Conservation (phyloP, 2,329 filamentous ascomycete species). For the Pseudogymnoascus sp. region DNA sequence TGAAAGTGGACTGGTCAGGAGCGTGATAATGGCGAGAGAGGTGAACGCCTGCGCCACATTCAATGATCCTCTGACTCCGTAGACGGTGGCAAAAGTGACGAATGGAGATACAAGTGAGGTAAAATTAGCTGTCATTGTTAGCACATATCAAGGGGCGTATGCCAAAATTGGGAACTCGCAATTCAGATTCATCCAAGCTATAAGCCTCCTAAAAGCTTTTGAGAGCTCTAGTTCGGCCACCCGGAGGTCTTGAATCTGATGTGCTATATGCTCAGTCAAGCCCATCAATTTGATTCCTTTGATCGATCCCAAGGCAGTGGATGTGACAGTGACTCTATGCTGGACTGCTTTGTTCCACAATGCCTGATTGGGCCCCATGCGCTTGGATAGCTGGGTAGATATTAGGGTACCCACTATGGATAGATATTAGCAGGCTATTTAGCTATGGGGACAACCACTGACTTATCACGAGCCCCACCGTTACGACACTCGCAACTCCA, state of each 20-base stretch:
- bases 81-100: constrained; percentile 18
- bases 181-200: background rate
- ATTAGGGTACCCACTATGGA: background rate
- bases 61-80: constrained; percentile 2
- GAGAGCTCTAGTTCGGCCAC: constrained; percentile 1
- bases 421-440: background rate
- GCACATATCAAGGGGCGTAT: constrained; percentile 7
- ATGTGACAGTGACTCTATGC: constrained; percentile 31
- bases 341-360: constrained; percentile 32
- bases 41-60: constrained; percentile 8
- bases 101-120: constrained; percentile 14
- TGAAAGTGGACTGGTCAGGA: background rate
- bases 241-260: background rate
- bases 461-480: background rate
- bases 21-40: constrained; percentile 7
- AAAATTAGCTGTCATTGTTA: constrained; percentile 8
- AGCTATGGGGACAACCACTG: background rate
- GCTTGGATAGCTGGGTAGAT: constrained; percentile 2
- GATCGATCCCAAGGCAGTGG: constrained; percentile 31
- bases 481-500: constrained; percentile 17
- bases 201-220: constrained; percentile 1
- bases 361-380: background rate
- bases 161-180: background rate
- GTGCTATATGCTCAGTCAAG: constrained; percentile 19
- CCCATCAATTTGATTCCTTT: constrained; percentile 37